phyloP scores from a whole-genome alignment of 129 eudicot genomes.

The Lactuca saligna region DNA sequence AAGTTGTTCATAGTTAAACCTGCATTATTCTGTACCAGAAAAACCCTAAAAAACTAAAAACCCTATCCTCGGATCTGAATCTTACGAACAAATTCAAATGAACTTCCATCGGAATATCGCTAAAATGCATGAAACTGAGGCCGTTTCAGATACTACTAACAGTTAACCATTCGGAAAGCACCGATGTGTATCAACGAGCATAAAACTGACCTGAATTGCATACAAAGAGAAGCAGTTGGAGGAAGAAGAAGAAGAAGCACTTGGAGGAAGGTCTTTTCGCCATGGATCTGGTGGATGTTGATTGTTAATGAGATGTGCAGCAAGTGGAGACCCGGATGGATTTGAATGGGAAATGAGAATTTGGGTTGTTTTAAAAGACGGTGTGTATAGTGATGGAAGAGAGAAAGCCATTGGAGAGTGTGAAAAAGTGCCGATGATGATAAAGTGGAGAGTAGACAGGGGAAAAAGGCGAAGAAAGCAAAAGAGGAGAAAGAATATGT shows the following conservation, averaged over 20 bases:
- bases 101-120: neutral
- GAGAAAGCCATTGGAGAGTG: constrained; percentile 28
- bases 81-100: neutral
- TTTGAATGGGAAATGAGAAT: constrained; percentile 5
- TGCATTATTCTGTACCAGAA: neutral
- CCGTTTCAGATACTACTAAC: neutral
- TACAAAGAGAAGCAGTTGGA: constrained; percentile 30
- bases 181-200: neutral
- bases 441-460: constrained; percentile 20
- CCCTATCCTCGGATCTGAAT: constrained; percentile 19
- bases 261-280: constrained; percentile 30
- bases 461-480: constrained; percentile 34
- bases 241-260: constrained; percentile 34
- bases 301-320: constrained; percentile 11
- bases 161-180: neutral
- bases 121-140: neutral
- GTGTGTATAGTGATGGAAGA: constrained; percentile 10
- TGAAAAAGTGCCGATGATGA: constrained; percentile 25
- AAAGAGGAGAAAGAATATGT: constrained; percentile 38
- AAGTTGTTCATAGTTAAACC: constrained; percentile 7
- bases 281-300: constrained; percentile 38
- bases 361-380: constrained; percentile 20
- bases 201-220: constrained; percentile 40
- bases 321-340: constrained; percentile 13
- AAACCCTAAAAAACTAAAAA: neutral